Conservation (phyloP, 176 grass and related monocot species). For the Zizania latifolia region DNA sequence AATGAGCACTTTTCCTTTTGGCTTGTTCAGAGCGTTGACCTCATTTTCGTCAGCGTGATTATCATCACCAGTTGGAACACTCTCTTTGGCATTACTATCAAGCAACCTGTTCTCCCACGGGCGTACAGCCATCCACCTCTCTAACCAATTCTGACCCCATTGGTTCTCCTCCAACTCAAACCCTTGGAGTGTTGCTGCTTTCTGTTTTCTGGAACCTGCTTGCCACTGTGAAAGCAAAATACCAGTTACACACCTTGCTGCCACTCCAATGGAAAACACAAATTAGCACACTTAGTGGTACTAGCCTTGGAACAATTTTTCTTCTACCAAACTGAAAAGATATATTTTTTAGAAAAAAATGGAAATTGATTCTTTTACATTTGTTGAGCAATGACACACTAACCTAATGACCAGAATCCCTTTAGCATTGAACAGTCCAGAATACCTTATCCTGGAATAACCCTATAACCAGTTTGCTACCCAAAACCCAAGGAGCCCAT, state of each 20-base stretch:
- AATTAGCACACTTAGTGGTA: neutral
- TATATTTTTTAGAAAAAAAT: neutral
- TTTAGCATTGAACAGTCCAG: neutral
- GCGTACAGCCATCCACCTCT: constrained; percentile 95
- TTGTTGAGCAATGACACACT: neutral
- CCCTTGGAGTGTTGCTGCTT: constrained; percentile 37
- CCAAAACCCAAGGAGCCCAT: neutral
- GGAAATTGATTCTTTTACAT: neutral
- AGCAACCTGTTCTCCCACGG: constrained; percentile 92
- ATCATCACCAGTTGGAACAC: constrained; percentile 8
- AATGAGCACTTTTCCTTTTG: constrained; percentile 26
- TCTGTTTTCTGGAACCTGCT: constrained; percentile 65
- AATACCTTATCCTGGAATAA: neutral
- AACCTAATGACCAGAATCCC: neutral
- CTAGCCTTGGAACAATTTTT: neutral
- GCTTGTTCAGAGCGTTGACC: constrained; percentile 35
- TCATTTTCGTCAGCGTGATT: constrained; percentile 32
- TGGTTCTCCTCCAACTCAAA: constrained; percentile 55
- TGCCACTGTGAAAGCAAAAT: constrained; percentile 49
- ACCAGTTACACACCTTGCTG: neutral
- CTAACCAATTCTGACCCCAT: constrained; percentile 83
- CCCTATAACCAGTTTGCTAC: neutral
- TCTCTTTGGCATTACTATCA: constrained; percentile 64
- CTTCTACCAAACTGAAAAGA: neutral
- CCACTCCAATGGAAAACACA: constrained; percentile 15